Conservation (phyloP, 176 grass and related monocot species). For the Musa troglodytarum region DNA sequence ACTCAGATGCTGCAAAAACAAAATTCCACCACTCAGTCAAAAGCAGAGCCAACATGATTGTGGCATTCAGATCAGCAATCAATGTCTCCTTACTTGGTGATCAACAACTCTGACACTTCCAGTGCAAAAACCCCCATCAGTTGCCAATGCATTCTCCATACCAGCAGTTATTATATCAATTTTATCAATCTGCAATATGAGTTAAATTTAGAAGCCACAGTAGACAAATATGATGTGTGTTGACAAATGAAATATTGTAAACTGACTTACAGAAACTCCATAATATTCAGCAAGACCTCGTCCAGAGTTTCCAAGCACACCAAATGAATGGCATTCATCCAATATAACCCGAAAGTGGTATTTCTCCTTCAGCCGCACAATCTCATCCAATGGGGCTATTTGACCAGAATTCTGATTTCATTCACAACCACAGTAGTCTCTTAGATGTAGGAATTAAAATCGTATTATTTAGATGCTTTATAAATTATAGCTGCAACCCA, state of each 20-base stretch:
- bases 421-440: background rate
- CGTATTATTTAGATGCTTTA: too few relatives aligned
- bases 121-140: conserved; percentile 89
- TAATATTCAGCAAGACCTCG: conserved; percentile 87
- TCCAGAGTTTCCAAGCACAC: conserved; percentile 79
- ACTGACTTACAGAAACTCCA: conserved; percentile 63
- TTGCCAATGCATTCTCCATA: conserved; percentile 93
- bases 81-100: conserved; percentile 70
- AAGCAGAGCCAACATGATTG: conserved; percentile 10
- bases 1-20: conserved; percentile 66
- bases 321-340: conserved; percentile 94
- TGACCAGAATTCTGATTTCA: conserved; percentile 72
- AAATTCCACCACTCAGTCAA: conserved; percentile 10
- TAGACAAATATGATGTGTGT: conserved; percentile 3
- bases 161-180: conserved; percentile 97
- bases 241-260: background rate
- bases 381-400: conserved; percentile 81
- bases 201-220: conserved; percentile 17
- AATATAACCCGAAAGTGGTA: conserved; percentile 81
- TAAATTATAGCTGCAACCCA: background rate
- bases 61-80: conserved; percentile 9
- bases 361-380: conserved; percentile 85
- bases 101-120: conserved; percentile 92
- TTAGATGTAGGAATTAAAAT: too few relatives aligned
- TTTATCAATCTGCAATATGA: conserved; percentile 69